Conservation (phyloP, 208 protist genomes). For the Angomonas deanei region DNA sequence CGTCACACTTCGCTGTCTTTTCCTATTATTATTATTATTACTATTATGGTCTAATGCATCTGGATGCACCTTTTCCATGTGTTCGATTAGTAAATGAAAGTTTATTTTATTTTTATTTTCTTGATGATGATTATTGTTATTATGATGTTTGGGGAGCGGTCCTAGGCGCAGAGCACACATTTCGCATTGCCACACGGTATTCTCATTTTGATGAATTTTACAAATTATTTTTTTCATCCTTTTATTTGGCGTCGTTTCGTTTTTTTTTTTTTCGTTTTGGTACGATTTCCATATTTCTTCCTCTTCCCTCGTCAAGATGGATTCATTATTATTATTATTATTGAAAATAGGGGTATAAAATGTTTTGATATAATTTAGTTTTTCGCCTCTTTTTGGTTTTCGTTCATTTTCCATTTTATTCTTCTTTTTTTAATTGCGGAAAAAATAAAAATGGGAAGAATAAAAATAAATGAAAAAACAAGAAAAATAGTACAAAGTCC, state of each 20-base stretch:
- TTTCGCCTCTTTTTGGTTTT: slow-evolving; percentile 30
- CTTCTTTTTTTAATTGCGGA: not conserved
- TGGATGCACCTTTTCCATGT: not conserved
- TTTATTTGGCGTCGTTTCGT: not conserved
- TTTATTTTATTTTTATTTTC: not conserved
- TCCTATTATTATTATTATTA: not conserved
- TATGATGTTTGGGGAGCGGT: too few relatives aligned
- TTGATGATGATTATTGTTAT: too few relatives aligned
- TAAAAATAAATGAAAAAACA: not conserved
- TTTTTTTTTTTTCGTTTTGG: not conserved
- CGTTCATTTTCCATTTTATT: not conserved
- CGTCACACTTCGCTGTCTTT: too few relatives aligned
- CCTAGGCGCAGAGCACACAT: too few relatives aligned
- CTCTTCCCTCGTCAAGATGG: not conserved
- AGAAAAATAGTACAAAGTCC: not conserved
- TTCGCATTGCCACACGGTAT: too few relatives aligned
- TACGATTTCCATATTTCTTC: not conserved
- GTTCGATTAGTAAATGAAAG: not conserved
- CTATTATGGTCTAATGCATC: not conserved
- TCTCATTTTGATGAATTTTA: not conserved
- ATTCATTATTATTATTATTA: not conserved
- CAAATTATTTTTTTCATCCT: not conserved
- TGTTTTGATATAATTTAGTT: slow-evolving; percentile 44
- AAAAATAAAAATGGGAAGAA: not conserved
- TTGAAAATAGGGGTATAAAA: slow-evolving; percentile 26